Conservation (phyloP, 1,284 basidiomycete species). For the Marasmius tenuissimus region DNA sequence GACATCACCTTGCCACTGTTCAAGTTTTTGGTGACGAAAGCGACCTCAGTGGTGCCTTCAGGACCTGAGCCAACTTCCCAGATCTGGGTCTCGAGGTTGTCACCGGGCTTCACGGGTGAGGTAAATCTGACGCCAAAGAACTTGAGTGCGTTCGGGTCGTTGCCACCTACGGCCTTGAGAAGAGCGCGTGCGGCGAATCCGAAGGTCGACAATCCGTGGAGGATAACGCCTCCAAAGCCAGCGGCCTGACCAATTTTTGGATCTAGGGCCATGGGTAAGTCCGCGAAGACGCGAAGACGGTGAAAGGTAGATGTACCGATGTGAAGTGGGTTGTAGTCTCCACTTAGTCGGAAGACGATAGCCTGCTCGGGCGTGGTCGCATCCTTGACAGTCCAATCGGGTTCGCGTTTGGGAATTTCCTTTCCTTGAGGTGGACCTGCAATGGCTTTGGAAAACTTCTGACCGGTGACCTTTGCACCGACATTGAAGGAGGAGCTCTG, state of each 20-base stretch:
- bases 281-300: not conserved
- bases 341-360: constrained; percentile 74
- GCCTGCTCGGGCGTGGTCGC: constrained; percentile 77
- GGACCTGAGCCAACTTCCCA: constrained; percentile 76
- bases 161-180: constrained; percentile 58
- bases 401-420: constrained; percentile 63
- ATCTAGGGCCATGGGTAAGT: constrained; percentile 41
- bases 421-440: constrained; percentile 68
- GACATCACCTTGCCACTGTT: constrained; percentile 62
- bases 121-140: constrained; percentile 77
- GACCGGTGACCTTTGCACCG: constrained; percentile 71
- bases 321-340: constrained; percentile 85
- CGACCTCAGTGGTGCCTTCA: constrained; percentile 65
- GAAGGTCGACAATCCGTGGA: constrained; percentile 79
- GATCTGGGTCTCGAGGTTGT: constrained; percentile 72
- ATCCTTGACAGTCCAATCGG: constrained; percentile 70
- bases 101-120: constrained; percentile 78
- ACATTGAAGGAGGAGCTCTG: constrained; percentile 75
- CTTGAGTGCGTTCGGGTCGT: constrained; percentile 59
- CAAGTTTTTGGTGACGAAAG: constrained; percentile 71
- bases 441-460: constrained; percentile 68
- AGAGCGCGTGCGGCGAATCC: constrained; percentile 78
- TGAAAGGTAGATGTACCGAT: constrained; percentile 51
- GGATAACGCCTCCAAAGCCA: constrained; percentile 79
- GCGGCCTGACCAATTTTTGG: constrained; percentile 66